Percentiles rank a stretch among this genome's conserved stretches.
Conservation (phyloP, 176 grass and related monocot genomes). For the Bromus sterilis region DNA sequence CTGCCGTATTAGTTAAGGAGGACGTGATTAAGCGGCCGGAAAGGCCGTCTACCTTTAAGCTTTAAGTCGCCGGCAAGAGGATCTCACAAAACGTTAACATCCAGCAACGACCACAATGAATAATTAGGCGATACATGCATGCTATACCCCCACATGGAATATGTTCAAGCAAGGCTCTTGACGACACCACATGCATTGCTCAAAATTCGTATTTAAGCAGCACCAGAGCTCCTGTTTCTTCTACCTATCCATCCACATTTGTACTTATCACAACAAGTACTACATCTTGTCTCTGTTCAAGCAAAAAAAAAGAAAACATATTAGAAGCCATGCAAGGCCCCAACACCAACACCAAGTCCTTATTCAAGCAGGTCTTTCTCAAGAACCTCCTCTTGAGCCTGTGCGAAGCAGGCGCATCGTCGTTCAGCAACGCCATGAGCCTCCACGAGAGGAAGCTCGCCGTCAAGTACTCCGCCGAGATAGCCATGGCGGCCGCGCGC, state of each 20-base stretch:
- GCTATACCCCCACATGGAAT: not conserved
- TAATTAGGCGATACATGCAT: no score
- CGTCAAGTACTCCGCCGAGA: conserved; percentile 43
- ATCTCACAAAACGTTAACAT: no score
- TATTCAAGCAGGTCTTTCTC: conserved; percentile 34
- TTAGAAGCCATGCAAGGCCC: conserved; percentile 36
- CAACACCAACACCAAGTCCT: not conserved
- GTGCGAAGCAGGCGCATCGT: no score
- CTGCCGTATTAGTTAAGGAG: no score
- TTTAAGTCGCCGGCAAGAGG: no score
- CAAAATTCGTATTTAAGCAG: not conserved
- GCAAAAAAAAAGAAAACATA: no score
- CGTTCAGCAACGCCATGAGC: conserved; percentile 17
- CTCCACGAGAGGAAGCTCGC: conserved; percentile 40
- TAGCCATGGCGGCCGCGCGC: conserved; percentile 49
- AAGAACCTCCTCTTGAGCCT: conserved; percentile 48
- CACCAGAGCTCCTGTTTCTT: not conserved
- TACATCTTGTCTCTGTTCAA: no score
- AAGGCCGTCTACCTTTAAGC: no score
- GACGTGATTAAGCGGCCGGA: no score
- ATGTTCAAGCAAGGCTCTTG: not conserved
- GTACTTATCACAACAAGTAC: not conserved
- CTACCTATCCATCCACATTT: not conserved
- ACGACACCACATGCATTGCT: not conserved
- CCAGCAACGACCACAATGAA: no score